Percentiles rank a stretch among this genome's conserved stretches.
phyloP scores from a whole-genome alignment of 495 filamentous ascomycete genomes.

The Sphaerosporella brunnea region DNA sequence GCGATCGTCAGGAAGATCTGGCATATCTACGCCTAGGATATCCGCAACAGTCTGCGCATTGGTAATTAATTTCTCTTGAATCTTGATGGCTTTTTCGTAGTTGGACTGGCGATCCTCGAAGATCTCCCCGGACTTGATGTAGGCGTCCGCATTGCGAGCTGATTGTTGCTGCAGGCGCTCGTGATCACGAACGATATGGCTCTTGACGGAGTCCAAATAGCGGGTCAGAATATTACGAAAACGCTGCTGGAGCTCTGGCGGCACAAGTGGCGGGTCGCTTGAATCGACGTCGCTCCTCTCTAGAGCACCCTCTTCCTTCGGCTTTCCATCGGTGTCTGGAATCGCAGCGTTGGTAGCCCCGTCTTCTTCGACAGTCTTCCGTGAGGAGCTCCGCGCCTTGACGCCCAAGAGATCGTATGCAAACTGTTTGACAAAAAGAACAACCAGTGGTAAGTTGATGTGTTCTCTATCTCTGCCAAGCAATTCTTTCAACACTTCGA shows the following conservation, averaged over 20 bases:
- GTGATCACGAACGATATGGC: constrained; percentile 75
- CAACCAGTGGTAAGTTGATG: constrained; percentile 72
- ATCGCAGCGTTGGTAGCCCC: constrained; percentile 41
- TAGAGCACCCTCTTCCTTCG: constrained; percentile 26
- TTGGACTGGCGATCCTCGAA: constrained; percentile 95
- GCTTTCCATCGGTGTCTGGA: constrained; percentile 34
- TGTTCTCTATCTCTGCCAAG: constrained; percentile 87
- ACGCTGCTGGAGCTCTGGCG: constrained; percentile 60
- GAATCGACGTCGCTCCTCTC: constrained; percentile 24
- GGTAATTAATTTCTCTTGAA: constrained; percentile 72
- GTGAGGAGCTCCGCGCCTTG: constrained; percentile 39
- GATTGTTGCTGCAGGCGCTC: constrained; percentile 65
- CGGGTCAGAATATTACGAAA: constrained; percentile 76
- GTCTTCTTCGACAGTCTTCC: constrained; percentile 73
- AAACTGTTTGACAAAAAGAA: constrained; percentile 89
- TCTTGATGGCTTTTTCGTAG: constrained; percentile 81
- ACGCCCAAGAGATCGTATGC: constrained; percentile 87
- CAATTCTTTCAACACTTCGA: constrained; percentile 92
- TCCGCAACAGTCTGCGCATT: constrained; percentile 89
- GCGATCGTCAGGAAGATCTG: constrained; percentile 70
- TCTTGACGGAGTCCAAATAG: constrained; percentile 87
- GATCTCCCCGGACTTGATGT: constrained; percentile 95
- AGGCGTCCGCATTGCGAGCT: constrained; percentile 89
- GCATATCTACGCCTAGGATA: constrained; percentile 82
- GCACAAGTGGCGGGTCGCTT: constrained; percentile 54